A percentile compares a stretch with the other conserved stretches of the same genome.
Conservation (phyloP, 2,329 filamentous ascomycete species). For the Cladosporium velox region DNA sequence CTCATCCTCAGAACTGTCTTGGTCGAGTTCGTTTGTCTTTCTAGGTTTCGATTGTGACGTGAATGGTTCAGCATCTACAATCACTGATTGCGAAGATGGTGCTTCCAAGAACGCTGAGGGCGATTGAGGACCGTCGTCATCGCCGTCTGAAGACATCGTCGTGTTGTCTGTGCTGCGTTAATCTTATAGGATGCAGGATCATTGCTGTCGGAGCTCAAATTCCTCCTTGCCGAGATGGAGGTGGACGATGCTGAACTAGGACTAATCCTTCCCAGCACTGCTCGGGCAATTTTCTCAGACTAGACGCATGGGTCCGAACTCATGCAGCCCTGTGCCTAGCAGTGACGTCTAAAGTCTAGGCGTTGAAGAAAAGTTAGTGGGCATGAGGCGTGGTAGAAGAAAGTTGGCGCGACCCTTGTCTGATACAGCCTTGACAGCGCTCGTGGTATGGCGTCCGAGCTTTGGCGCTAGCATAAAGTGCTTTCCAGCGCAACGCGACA, state of each 20-base stretch:
- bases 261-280: not conserved
- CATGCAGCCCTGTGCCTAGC: not conserved
- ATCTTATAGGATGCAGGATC: constrained; percentile 1
- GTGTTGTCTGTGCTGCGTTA: constrained; percentile 12
- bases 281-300: not conserved
- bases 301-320: not conserved
- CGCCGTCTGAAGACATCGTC: constrained; percentile 27
- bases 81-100: constrained; percentile 13
- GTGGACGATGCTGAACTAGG: not conserved
- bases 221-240: not conserved
- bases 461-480: not conserved
- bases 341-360: not conserved
- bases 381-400: not conserved
- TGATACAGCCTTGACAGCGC: not conserved
- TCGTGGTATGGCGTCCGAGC: not conserved
- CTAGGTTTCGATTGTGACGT: not conserved
- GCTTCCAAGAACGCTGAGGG: constrained; percentile 13
- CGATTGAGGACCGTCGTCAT: constrained; percentile 18
- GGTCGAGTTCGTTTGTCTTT: not conserved
- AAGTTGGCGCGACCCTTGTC: not conserved
- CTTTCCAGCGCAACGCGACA: not conserved
- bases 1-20: constrained; percentile 24
- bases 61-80: constrained; percentile 7
- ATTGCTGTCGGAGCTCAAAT: constrained; percentile 6
- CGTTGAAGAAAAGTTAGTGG: not conserved